Base-by-base conservation (phyloP, 495 filamentous ascomycete species). In the Staphylotrichum longicolle region DNA sequence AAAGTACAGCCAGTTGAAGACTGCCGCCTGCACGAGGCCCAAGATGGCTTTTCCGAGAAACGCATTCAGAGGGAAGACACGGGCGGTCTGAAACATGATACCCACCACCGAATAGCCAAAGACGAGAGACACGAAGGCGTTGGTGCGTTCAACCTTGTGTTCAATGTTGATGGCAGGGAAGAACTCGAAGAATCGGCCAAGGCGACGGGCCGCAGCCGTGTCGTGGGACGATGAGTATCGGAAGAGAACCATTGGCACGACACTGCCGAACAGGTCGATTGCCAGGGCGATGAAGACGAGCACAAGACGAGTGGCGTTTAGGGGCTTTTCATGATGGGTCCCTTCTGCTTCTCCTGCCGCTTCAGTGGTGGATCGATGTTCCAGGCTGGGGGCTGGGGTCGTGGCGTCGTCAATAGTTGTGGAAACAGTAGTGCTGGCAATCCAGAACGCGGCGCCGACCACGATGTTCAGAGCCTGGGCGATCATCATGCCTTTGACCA, bases 211-310 rank as follows among this genome's bases (percentile, higher is more conserved):
- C 5, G 12, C 8, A 11, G 42, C 7, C 10, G 9, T 45, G 10
- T 45, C 12, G 42, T 45, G 42, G 5, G 42, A 45, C 14, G 10
- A 10, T 5, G 7, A 7, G 14, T 45, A 12, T 5, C 42, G 42
- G 42, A 45, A 45, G 42, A 45, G 42, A 5, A 45, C 8, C 9
- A 45, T 5, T n/a, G 42, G 42, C 10, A 45, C 42, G 5, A n/a
- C 9, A n/a, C 42, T 45, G 42, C 42, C 42, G 4, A 45, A 45
- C 4, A 45, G 42, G 14, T 45, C 42, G 42, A 45, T 45, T 0
- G 42, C 42, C 9, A 45, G 42, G 9, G 42, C 42, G 42, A 45
- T 45, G 42, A 45, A 45, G 42, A 45, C 42, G 42, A 45, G 42
- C 9, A 45, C 12, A 11, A 45, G 42, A 5, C 42, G 42, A 7